A percentile compares a stretch with the other conserved stretches of the same genome.
These are phyloP conservation scores for Lyophyllum decastes DNA, from an alignment of 768 basidiomycete species.

Conservation along the genomic window DNA sequence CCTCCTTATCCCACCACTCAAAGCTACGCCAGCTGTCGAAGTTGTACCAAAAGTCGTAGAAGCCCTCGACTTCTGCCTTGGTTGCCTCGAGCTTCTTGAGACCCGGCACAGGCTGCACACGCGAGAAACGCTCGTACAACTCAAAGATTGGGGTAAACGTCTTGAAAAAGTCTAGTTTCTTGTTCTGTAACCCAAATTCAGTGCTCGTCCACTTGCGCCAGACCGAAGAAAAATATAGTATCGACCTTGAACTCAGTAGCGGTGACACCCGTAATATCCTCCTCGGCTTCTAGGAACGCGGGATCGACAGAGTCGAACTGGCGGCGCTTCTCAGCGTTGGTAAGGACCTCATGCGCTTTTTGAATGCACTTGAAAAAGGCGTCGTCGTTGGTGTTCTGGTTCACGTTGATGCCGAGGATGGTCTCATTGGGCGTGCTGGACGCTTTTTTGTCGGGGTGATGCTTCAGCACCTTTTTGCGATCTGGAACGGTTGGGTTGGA, in stretches of 20 bases:
- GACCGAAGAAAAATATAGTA: not conserved
- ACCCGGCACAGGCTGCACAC: constrained; percentile 76
- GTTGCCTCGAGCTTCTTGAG: constrained; percentile 71
- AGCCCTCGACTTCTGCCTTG: constrained; percentile 84
- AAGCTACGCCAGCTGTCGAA: constrained; percentile 99
- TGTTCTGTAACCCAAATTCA: constrained; percentile 30
- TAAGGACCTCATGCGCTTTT: constrained; percentile 95
- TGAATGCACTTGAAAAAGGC: constrained; percentile 99
- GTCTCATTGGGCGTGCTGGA: constrained; percentile 30
- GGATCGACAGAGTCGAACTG: constrained; percentile 98
- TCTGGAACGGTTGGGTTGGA: constrained; percentile 47
- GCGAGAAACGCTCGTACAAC: constrained; percentile 92
- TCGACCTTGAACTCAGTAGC: constrained; percentile 61
- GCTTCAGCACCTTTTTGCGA: constrained; percentile 98
- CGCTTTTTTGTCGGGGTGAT: constrained; percentile 96
- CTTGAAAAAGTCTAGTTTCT: constrained; percentile 69
- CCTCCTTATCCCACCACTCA: constrained; percentile 98
- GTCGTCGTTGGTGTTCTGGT: constrained; percentile 96
- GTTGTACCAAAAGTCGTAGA: constrained; percentile 99
- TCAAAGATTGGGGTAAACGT: constrained; percentile 82
- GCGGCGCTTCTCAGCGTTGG: constrained; percentile 81
- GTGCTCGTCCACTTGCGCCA: not conserved
- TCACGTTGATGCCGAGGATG: constrained; percentile 51
- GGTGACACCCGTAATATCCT: constrained; percentile 64
- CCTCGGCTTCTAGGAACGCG: constrained; percentile 67